Percentiles rank a stretch among this genome's conserved stretches.
Conservation (phyloP, 176 grass and related monocot species). For the Paspalum vaginatum region DNA sequence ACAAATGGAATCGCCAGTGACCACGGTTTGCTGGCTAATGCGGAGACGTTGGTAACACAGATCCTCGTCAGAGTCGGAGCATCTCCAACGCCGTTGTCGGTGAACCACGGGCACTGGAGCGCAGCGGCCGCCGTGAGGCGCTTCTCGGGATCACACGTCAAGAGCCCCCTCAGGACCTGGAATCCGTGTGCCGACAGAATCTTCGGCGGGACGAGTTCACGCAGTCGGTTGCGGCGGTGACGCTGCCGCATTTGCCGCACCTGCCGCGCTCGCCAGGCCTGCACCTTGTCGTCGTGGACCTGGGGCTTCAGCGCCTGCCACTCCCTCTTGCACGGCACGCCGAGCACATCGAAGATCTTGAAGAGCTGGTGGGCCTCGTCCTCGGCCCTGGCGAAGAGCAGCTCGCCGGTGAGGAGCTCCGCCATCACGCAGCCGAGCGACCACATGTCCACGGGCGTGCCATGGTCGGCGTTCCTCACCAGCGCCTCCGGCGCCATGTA, state of each 20-base stretch:
- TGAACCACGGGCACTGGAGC: background rate
- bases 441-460: background rate
- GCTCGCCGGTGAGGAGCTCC: background rate
- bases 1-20: background rate
- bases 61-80: background rate
- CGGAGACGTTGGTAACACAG: background rate
- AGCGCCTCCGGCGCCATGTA: background rate
- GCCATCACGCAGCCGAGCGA: constrained; percentile 4
- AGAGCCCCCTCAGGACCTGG: background rate
- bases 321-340: background rate
- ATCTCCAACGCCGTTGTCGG: background rate
- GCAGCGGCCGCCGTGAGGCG: background rate
- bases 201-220: background rate
- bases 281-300: background rate
- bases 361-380: background rate
- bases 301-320: background rate
- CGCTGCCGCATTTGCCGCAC: background rate
- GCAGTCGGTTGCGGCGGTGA: background rate
- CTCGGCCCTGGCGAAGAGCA: background rate
- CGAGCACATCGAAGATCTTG: constrained; percentile 3
- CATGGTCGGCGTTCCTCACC: background rate
- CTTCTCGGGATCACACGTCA: background rate
- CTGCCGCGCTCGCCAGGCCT: background rate
- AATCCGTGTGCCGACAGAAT: background rate
- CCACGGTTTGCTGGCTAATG: background rate